Evolutionary conservation across 345 rosid species (phyloP).

Genomic region (Orychophragmus violaceus): DNA sequence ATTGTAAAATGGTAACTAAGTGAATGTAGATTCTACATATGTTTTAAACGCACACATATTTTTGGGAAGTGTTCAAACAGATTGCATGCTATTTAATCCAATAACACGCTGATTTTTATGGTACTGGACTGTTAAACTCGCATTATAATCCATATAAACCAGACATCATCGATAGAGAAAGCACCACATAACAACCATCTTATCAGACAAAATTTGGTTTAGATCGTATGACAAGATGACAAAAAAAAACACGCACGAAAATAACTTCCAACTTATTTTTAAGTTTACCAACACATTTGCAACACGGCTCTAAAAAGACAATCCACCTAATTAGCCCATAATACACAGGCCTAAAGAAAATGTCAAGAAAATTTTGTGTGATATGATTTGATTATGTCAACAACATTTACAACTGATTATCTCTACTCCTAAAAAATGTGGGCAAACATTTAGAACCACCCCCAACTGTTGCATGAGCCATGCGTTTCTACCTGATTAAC

Average conservation of each 20-base stretch:
- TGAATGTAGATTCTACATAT: too few relatives aligned
- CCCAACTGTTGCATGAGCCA: slow-evolving; percentile 23
- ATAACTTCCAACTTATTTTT: neutral
- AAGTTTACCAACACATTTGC: neutral
- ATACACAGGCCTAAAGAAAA: neutral
- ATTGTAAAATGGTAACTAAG: neutral
- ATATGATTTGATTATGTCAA: neutral
- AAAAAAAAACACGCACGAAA: neutral
- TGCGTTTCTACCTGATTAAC: neutral
- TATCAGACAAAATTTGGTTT: too few relatives aligned
- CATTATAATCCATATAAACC: too few relatives aligned
- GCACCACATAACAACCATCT: too few relatives aligned
- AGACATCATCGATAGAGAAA: slow-evolving; percentile 3
- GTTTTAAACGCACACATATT: too few relatives aligned
- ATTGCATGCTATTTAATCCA: too few relatives aligned
- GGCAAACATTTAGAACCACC: neutral
- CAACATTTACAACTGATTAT: too few relatives aligned
- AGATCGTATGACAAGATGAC: neutral
- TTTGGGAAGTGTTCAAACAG: too few relatives aligned
- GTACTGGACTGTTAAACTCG: too few relatives aligned
- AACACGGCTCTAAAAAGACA: neutral
- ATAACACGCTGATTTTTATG: too few relatives aligned
- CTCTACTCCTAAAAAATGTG: too few relatives aligned
- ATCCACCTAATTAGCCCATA: neutral
- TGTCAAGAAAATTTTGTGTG: neutral